These are phyloP conservation scores for Wallacemonas sp. DNA, from an alignment of 208 protist genomes.

Conservation along the genomic window DNA sequence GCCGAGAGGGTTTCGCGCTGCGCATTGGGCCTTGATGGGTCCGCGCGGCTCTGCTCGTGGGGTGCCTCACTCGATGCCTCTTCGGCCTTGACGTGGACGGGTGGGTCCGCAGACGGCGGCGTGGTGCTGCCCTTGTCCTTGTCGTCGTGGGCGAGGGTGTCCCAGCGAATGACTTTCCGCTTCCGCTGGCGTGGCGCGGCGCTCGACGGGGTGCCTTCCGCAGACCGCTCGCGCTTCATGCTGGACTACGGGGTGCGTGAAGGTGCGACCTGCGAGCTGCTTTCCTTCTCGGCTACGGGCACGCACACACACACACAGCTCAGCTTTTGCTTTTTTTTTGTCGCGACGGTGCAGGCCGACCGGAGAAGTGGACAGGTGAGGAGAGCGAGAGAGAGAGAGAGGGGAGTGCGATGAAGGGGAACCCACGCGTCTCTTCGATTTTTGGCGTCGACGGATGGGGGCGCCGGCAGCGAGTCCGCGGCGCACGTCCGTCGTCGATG, in stretches of 20 bases:
- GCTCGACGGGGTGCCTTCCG: not conserved
- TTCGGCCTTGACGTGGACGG: too few relatives aligned
- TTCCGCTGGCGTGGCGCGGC: not conserved
- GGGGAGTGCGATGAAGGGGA: not conserved
- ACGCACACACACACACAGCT: too few relatives aligned
- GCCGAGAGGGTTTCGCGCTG: conserved; percentile 35
- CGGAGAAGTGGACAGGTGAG: not conserved
- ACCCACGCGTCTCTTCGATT: too few relatives aligned
- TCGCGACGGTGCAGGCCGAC: not conserved
- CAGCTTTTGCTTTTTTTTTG: not conserved
- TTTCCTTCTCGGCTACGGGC: too few relatives aligned
- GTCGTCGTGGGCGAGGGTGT: not conserved
- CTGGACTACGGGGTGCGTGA: not conserved
- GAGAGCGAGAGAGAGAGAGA: conserved; percentile 3
- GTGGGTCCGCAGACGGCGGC: too few relatives aligned
- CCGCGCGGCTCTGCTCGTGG: too few relatives aligned
- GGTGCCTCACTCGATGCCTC: too few relatives aligned
- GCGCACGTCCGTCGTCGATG: too few relatives aligned
- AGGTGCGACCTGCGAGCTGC: not conserved
- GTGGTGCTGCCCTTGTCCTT: not conserved
- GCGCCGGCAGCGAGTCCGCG: too few relatives aligned
- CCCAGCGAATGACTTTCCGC: not conserved
- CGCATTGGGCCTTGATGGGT: conserved; percentile 15
- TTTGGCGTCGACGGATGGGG: too few relatives aligned
- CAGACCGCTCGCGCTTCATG: not conserved